Conservation (phyloP, 2,329 filamentous ascomycete genomes). For the Chaetomiaceae sp. region DNA sequence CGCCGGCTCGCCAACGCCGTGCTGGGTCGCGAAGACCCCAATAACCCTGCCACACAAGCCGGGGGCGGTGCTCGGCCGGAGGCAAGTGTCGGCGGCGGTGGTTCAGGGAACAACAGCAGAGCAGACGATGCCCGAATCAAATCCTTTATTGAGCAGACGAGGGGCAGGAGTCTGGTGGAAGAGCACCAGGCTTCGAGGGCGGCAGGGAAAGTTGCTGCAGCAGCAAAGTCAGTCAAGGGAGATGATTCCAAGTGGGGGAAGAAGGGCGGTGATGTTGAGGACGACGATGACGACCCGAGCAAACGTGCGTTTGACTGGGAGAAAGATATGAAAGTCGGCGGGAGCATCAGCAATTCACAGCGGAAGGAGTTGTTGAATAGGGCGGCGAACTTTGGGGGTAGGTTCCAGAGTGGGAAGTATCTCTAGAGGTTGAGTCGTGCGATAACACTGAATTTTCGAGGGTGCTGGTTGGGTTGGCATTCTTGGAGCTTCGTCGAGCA, state of each 20-base stretch:
- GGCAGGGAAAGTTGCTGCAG: conserved; percentile 11
- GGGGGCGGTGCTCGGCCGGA: conserved; percentile 43
- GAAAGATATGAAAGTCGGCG: conserved; percentile 83
- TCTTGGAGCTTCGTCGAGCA: no score
- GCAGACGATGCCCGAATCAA: conserved; percentile 47
- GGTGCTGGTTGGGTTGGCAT: background rate
- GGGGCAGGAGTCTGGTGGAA: conserved; percentile 57
- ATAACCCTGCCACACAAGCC: conserved; percentile 10
- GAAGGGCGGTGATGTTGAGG: conserved; percentile 35
- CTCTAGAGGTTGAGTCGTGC: conserved; percentile 30
- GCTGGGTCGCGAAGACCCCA: conserved; percentile 59
- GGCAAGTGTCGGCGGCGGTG: conserved; percentile 23
- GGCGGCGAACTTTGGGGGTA: conserved; percentile 73
- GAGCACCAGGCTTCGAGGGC: conserved; percentile 44
- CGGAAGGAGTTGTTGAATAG: conserved; percentile 73
- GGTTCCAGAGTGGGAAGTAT: conserved; percentile 74
- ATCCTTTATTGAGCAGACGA: conserved; percentile 48
- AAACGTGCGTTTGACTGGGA: conserved; percentile 83
- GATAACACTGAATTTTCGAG: background rate
- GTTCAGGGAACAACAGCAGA: conserved; percentile 43
- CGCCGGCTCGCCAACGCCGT: conserved; percentile 76
- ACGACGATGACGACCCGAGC: conserved; percentile 77
- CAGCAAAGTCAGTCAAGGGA: background rate
- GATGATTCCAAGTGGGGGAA: conserved; percentile 1
- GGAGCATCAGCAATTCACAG: conserved; percentile 67